phyloP scores from a whole-genome alignment of 2,329 filamentous ascomycete genomes.

The Epichloe scottii region DNA sequence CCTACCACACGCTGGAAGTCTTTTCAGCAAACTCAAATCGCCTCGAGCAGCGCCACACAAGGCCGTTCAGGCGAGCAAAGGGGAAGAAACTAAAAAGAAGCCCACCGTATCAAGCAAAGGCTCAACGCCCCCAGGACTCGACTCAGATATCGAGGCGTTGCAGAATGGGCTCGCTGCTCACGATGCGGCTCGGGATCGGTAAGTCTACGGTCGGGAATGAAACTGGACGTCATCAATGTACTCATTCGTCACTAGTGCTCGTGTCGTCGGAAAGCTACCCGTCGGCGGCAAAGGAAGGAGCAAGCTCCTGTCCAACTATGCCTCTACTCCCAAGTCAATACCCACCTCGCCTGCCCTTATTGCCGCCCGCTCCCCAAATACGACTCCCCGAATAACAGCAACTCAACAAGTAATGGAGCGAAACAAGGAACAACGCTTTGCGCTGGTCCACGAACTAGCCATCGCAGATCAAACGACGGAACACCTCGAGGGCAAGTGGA shows the following conservation, averaged over 20 bases:
- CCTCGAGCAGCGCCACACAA: slow-evolving; percentile 9
- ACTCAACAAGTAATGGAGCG: slow-evolving; percentile 39
- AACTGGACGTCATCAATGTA: slow-evolving; percentile 3
- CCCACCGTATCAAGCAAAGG: slow-evolving; percentile 19
- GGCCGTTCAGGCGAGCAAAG: slow-evolving; percentile 19
- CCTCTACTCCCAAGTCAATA: slow-evolving; percentile 25
- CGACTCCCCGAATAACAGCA: slow-evolving; percentile 35
- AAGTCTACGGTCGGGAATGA: slow-evolving; percentile 8
- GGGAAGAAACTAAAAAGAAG: slow-evolving; percentile 18
- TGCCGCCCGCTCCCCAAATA: slow-evolving; percentile 39
- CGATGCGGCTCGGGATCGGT: slow-evolving; percentile 25
- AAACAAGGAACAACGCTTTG: slow-evolving; percentile 38
- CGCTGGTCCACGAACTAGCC: slow-evolving; percentile 50
- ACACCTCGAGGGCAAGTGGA: slow-evolving; percentile 37
- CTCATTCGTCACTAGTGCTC: slow-evolving; percentile 21
- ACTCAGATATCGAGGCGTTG: slow-evolving; percentile 38
- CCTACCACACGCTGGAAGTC: slow-evolving; percentile 37
- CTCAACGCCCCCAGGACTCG: slow-evolving; percentile 27
- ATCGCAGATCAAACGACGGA: slow-evolving; percentile 37
- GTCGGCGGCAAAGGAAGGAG: slow-evolving; percentile 26
- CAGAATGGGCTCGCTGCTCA: slow-evolving; percentile 28
- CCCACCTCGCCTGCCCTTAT: slow-evolving; percentile 45
- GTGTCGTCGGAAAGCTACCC: slow-evolving; percentile 22
- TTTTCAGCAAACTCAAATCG: slow-evolving; percentile 31
- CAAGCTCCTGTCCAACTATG: slow-evolving; percentile 28